Base-by-base conservation (phyloP, 257 asterid genomes). In the Penstemon barbatus region DNA sequence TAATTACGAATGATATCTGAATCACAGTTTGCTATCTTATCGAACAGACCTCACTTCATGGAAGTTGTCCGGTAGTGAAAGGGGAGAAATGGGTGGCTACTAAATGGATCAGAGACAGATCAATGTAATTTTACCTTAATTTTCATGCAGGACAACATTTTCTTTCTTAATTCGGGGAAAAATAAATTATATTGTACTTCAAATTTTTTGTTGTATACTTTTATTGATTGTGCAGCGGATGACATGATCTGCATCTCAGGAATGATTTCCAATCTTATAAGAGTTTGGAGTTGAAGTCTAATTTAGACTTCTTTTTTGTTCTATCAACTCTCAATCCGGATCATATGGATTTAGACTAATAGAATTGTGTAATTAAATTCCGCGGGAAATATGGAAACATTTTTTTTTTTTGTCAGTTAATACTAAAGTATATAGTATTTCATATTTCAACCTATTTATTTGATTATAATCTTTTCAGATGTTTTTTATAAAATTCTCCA, bases 21-120 rank as follows among this genome's bases (percentile, higher is more conserved):
- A 0, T 15, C 19, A 4, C 7, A 4, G 10, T 52, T 67, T 66
- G 52, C 39, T 46, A 13, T 44, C 61, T 56, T 6, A 36, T 33
- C 13, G 49, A 59, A 77, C 89, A 92, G 97, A 73, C 84, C 5
- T 89, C 98, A 8, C 85, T 87, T 39, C 98, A 92, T 63, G 97
- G 98, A 71, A 92, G 97, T 77, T 92, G 98, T 64, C 87, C 97
- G 7, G 98, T 92, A 42, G 86, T 86, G 71, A 80, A 65, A 76
- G 96, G 98, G 68, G 85, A 87, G 83, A 92, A 92, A 78, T 92
- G 97, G 98, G 96, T 92, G 65, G 98, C 98, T 0, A 92, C 97
- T 39, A 92, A 92, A 78, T 92, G 97, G 98, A 86, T 89, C 76
- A 83, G 95, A 72, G 80, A 85, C 79, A 71, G 72, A 37, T 25